These are phyloP conservation scores for Calocera cornea DNA, from an alignment of 768 basidiomycete genomes.

Conservation along the genomic window DNA sequence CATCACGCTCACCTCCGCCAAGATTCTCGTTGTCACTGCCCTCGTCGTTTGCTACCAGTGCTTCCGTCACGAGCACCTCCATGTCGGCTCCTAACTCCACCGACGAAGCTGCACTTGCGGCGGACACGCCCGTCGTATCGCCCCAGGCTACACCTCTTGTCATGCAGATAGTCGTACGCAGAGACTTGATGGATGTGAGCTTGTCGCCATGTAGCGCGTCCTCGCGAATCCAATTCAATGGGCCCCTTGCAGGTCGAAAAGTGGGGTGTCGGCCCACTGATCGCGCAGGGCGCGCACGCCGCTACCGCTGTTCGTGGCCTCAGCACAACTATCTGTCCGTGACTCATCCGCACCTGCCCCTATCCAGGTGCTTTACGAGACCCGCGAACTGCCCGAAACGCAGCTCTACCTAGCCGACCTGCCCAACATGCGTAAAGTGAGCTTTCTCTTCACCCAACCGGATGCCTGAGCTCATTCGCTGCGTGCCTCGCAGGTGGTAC, in stretches of 20 bases:
- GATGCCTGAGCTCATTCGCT: neutral
- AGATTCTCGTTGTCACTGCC: too few relatives aligned
- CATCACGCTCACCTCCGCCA: too few relatives aligned
- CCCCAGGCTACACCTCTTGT: conserved; percentile 19
- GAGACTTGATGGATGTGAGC: conserved; percentile 32
- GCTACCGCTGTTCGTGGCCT: conserved; percentile 28
- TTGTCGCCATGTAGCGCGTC: neutral
- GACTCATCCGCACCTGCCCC: neutral
- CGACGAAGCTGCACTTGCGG: neutral
- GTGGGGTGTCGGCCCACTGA: neutral
- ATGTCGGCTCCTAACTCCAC: neutral
- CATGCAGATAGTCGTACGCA: conserved; percentile 35
- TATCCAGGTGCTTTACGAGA: conserved; percentile 33
- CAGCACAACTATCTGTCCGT: neutral
- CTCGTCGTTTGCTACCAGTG: neutral
- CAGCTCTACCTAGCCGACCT: conserved; percentile 29
- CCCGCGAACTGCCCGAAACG: conserved; percentile 28
- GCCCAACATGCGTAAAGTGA: conserved; percentile 32
- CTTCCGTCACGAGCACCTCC: neutral
- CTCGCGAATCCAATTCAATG: neutral
- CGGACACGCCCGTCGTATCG: neutral
- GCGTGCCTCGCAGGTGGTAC: conserved; percentile 23
- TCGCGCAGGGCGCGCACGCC: conserved; percentile 29
- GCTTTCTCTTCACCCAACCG: neutral
- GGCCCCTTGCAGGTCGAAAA: neutral